Conservation (phyloP, 2,329 filamentous ascomycete genomes). For the Calycina herbarum region DNA sequence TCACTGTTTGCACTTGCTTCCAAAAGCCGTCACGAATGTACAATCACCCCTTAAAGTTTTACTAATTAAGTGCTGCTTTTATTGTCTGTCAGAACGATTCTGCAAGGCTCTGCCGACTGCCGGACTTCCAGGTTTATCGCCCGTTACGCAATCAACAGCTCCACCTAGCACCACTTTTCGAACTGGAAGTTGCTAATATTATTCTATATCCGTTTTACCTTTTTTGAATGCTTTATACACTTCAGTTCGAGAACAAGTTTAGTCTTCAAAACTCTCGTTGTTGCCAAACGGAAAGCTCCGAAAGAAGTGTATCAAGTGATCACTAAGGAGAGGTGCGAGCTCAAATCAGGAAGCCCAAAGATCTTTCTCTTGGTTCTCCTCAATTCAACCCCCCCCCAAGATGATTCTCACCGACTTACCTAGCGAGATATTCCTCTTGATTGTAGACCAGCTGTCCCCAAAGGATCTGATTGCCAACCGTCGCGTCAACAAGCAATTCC, state of each 20-base stretch:
- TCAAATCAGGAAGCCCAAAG: background rate
- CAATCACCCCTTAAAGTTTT: too few relatives aligned
- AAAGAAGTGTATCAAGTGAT: slow-evolving; percentile 1
- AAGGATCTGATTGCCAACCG: slow-evolving; percentile 52
- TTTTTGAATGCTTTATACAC: background rate
- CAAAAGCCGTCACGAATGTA: too few relatives aligned
- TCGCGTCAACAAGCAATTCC: slow-evolving; percentile 51
- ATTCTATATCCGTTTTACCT: background rate
- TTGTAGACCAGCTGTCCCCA: slow-evolving; percentile 50
- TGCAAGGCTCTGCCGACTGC: background rate
- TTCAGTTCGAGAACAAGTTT: background rate
- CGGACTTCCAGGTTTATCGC: background rate
- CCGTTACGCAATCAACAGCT: background rate
- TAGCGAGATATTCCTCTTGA: slow-evolving; percentile 58
- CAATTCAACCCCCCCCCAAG: background rate
- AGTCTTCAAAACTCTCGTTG: background rate
- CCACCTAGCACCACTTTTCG: background rate
- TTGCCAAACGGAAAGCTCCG: background rate
- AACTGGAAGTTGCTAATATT: background rate
- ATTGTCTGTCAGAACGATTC: background rate
- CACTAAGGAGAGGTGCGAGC: background rate
- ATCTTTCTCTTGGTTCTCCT: background rate
- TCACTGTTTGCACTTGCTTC: too few relatives aligned
- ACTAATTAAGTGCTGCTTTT: background rate
- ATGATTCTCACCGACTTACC: slow-evolving; percentile 50